phyloP scores from a whole-genome alignment of 768 basidiomycete species.

The Infundibulicybe gibba region DNA sequence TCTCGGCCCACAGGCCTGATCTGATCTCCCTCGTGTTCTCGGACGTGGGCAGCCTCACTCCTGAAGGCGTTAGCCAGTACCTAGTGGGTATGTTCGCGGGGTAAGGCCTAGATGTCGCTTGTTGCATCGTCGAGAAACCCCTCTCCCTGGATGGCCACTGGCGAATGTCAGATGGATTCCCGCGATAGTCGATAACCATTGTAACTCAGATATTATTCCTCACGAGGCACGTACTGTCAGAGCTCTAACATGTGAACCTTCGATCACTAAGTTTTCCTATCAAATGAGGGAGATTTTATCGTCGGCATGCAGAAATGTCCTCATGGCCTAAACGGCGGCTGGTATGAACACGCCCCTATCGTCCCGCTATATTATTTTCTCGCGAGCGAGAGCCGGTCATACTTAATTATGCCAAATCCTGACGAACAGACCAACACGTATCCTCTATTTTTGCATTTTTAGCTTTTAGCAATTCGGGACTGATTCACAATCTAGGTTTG shows the following conservation, averaged over 20 bases:
- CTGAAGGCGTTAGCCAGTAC: constrained; percentile 92
- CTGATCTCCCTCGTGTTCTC: constrained; percentile 92
- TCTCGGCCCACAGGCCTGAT: constrained; percentile 60
- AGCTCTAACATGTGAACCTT: neutral
- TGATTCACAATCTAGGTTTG: neutral
- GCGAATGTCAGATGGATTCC: constrained; percentile 22
- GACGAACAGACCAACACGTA: no score
- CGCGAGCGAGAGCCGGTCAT: no score
- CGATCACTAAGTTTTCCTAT: no score
- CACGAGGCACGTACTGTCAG: neutral
- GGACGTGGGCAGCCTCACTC: constrained; percentile 90
- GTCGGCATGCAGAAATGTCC: no score
- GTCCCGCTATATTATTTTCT: no score
- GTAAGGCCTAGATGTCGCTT: constrained; percentile 20
- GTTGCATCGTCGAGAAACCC: constrained; percentile 7
- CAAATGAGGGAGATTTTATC: no score
- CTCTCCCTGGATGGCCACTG: constrained; percentile 6
- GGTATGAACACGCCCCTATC: no score
- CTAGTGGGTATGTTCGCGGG: constrained; percentile 93
- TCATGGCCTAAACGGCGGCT: no score
- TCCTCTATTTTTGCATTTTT: constrained; percentile 8
- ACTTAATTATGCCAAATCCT: no score
- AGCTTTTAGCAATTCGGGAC: constrained; percentile 10
- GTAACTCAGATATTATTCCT: constrained; percentile 1
- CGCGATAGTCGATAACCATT: constrained; percentile 32